A percentile compares a stretch with the other conserved stretches of the same genome.
Evolutionary conservation across 2,329 filamentous ascomycete genomes (phyloP).

Genomic region (Fusarium anguioides): DNA sequence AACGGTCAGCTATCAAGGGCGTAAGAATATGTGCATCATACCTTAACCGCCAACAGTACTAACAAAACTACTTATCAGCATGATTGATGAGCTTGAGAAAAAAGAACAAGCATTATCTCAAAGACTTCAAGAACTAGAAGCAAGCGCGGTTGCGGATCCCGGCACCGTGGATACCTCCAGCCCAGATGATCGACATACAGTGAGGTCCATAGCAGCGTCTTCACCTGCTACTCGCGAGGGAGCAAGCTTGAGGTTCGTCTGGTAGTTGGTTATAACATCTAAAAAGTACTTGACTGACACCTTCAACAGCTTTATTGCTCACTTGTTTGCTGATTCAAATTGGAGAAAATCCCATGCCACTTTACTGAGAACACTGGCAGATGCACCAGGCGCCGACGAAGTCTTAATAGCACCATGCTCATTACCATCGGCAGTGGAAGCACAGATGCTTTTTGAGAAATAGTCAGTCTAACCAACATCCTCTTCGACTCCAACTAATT

Average conservation of each 20-base stretch:
- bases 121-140: background rate
- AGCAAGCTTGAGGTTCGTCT: constrained; percentile 15
- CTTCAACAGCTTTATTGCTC: constrained; percentile 16
- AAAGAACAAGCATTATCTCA: constrained; percentile 9
- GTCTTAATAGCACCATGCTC: constrained; percentile 2
- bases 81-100: constrained; percentile 18
- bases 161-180: background rate
- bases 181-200: constrained; percentile 18
- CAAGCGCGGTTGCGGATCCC: rapidly evolving
- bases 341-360: constrained; percentile 22
- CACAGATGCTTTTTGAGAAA: constrained; percentile 10
- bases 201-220: constrained; percentile 15
- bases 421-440: constrained; percentile 2
- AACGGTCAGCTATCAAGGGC: constrained; percentile 5
- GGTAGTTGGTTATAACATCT: rapidly evolving
- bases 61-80: background rate
- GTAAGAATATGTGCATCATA: background rate
- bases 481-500: rapidly evolving
- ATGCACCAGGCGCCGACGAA: constrained; percentile 4
- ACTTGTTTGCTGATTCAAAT: background rate
- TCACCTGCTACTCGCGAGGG: constrained; percentile 11
- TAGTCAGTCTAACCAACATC: background rate
- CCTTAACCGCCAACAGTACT: rapidly evolving
- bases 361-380: constrained; percentile 6
- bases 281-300: background rate